Evolutionary conservation across 257 asterid species (phyloP), one percentile per base, ranked within the genome.

Genomic region (Solanum chilense): DNA sequence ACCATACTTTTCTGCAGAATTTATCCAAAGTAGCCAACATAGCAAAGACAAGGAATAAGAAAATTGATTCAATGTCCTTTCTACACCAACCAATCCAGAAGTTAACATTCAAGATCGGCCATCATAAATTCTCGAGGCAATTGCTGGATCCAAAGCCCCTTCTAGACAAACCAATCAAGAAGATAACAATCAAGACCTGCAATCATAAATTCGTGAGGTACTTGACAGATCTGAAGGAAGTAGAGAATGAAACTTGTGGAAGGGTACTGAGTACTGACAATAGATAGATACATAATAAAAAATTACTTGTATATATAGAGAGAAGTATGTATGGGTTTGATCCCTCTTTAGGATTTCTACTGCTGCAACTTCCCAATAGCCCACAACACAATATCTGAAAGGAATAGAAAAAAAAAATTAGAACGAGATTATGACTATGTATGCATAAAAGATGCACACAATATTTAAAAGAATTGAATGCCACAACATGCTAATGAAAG

Each of bases 381-480:
- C 64, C 85, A 82, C 66, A 93, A 90, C 89, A 91, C 98, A 95
- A 88, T 95, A 95, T 86, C 98, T 95, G 85, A 75, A 87, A 88
- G 47, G 58, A 88, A 39, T 64, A 83, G 62, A 7, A 18, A 56
- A 56, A 18, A 45, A 45, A 47, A 47, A 0, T 1, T 7, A 56
- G n/a, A 18, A 3, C 5, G 9, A 8, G 25, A 56, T 18, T 11
- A 56, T 18, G 64, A 20, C 5, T 56, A 47, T 5, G 2, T 7
- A 56, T 56, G 64, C 64, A 20, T 56, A 56, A 56, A 56, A 56
- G 25, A 56, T 56, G 21, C 25, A 8, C 56, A 47, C 7, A 47
- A 14, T 3, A 56, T 3, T 56, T 56, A 20, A 56, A 21, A 56
- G 64, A 56, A 56, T 56, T 3, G 21, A 56, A 20, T 56, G 12